These are phyloP conservation scores for Gillenia trifoliata DNA, from an alignment of 306 rosid genomes.

Conservation along the genomic window DNA sequence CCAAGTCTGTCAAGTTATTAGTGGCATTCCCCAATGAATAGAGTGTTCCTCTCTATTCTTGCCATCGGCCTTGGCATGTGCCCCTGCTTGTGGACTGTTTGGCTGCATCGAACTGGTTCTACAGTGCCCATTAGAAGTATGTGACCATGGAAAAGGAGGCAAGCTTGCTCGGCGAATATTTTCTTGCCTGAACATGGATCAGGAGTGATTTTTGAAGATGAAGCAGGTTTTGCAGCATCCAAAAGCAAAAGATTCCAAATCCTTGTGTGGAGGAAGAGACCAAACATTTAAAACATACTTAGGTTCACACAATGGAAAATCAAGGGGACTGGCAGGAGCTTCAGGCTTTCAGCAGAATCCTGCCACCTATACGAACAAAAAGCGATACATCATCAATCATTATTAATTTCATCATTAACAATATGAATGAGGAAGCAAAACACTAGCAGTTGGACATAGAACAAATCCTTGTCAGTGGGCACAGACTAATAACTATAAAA, in stretches of 20 bases:
- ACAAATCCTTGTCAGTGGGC: background rate
- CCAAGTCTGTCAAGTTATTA: constrained; percentile 56
- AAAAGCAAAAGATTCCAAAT: constrained; percentile 80
- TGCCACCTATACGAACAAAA: constrained; percentile 33
- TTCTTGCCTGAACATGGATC: constrained; percentile 73
- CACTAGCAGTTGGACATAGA: background rate
- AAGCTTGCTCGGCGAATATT: constrained; percentile 64
- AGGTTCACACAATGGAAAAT: constrained; percentile 56
- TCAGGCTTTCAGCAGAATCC: constrained; percentile 55
- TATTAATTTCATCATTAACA: background rate
- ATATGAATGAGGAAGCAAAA: background rate
- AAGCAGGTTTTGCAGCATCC: constrained; percentile 66
- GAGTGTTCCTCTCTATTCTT: constrained; percentile 44
- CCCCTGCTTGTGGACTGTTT: constrained; percentile 64
- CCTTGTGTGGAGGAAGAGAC: constrained; percentile 63
- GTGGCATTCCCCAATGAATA: constrained; percentile 30
- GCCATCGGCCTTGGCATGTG: constrained; percentile 86
- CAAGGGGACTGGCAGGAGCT: constrained; percentile 54
- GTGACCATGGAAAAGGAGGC: constrained; percentile 88
- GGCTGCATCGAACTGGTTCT: constrained; percentile 63
- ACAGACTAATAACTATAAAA: background rate
- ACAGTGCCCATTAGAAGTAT: constrained; percentile 65
- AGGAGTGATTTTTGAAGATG: constrained; percentile 47
- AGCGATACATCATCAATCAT: constrained; percentile 3
- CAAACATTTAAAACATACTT: constrained; percentile 56